Evolutionary conservation across 2,329 filamentous ascomycete species (phyloP).

Genomic region (Fusarium sp.): DNA sequence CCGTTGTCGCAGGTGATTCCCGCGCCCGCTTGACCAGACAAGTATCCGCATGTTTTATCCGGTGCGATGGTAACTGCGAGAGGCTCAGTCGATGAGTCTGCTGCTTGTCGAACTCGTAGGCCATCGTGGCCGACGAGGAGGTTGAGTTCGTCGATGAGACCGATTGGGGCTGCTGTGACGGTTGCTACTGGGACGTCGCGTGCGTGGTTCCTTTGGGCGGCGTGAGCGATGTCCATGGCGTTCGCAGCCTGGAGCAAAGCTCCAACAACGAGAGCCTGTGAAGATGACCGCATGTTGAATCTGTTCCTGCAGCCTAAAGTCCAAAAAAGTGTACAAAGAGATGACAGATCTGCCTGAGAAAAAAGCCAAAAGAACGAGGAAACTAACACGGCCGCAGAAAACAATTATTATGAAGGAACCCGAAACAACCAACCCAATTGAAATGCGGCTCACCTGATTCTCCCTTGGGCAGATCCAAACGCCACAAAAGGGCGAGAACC

Average conservation of each 20-base stretch:
- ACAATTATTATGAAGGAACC: background rate
- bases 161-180: background rate
- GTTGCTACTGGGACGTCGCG: background rate
- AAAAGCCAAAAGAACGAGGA: background rate
- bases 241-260: background rate
- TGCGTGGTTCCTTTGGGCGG: background rate
- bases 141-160: background rate
- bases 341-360: no score
- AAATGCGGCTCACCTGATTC: background rate
- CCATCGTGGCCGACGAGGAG: background rate
- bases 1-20: background rate
- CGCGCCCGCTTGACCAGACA: background rate
- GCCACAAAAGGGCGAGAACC: background rate
- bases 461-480: background rate
- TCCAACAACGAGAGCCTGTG: background rate
- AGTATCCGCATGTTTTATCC: background rate
- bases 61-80: background rate
- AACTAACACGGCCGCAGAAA: background rate
- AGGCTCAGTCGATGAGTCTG: background rate
- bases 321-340: background rate
- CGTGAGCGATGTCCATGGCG: background rate
- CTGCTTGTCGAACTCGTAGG: background rate
- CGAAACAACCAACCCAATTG: no score
- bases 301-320: background rate
- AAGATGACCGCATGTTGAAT: background rate